A percentile compares a stretch with the other conserved stretches of the same genome.
Evolutionary conservation across 164 flowering plant species (phyloP).

Genomic region (Berberis thunbergii): DNA sequence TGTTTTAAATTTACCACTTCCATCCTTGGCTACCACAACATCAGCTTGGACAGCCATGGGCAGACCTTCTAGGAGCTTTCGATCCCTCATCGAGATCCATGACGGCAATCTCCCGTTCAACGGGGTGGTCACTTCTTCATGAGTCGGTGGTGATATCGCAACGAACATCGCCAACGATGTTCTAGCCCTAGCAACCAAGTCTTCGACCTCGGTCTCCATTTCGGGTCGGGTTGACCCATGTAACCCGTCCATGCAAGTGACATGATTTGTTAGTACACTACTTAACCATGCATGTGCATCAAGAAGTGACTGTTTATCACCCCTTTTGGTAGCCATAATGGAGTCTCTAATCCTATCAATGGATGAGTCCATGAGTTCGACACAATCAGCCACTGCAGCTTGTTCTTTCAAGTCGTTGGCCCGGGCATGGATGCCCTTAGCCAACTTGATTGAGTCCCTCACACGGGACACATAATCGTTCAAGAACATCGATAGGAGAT

Average conservation of each 20-base stretch:
- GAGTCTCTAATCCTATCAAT: constrained; percentile 23
- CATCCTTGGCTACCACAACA: constrained; percentile 30
- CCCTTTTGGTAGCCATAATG: constrained; percentile 7
- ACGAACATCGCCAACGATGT: constrained; percentile 26
- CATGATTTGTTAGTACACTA: constrained; percentile 40
- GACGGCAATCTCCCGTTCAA: constrained; percentile 13
- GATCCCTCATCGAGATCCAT: constrained; percentile 21
- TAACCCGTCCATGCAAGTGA: constrained; percentile 39
- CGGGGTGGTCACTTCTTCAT: background rate
- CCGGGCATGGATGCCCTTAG: constrained; percentile 8
- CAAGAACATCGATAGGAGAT: constrained; percentile 16
- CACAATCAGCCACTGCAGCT: constrained; percentile 32
- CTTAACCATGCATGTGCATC: constrained; percentile 48
- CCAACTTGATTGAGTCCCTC: constrained; percentile 2
- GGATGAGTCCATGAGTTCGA: constrained; percentile 31
- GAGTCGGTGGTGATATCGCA: constrained; percentile 8
- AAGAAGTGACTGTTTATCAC: background rate
- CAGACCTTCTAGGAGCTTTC: constrained; percentile 13
- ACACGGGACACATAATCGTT: constrained; percentile 15
- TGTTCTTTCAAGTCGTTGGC: constrained; percentile 19
- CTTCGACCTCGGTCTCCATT: constrained; percentile 15
- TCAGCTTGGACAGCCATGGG: constrained; percentile 12
- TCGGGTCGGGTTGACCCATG: constrained; percentile 7
- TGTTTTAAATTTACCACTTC: constrained; percentile 21
- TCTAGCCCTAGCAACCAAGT: constrained; percentile 25